A percentile compares a stretch with the other conserved stretches of the same genome.
Conservation (phyloP, 495 filamentous ascomycete genomes). For the Annulohypoxylon bovei region DNA sequence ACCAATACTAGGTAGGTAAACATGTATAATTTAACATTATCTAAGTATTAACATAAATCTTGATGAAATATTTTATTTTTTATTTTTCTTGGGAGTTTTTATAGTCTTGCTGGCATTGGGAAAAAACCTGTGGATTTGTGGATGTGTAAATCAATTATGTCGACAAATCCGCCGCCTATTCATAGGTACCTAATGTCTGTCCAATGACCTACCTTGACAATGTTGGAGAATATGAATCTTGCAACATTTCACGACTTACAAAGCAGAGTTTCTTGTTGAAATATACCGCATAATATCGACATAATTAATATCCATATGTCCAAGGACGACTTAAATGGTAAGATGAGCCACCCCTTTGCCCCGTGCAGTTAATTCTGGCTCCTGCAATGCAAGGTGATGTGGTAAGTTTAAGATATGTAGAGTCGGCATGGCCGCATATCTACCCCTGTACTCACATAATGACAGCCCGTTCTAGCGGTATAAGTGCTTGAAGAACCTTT, state of each 20-base stretch:
- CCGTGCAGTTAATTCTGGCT: not conserved
- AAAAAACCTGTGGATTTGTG: not conserved
- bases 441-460: not conserved
- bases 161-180: not conserved
- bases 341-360: not conserved
- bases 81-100: no score
- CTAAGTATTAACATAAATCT: no score
- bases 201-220: no score
- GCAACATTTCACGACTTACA: no score
- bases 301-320: no score
- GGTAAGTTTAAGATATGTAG: not conserved
- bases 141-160: not conserved
- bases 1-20: not conserved
- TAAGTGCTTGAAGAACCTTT: not conserved
- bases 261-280: no score
- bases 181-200: not conserved
- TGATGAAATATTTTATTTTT: no score
- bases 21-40: no score
- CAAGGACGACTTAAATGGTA: no score
- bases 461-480: not conserved
- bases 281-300: not conserved
- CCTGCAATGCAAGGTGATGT: conserved; percentile 11
- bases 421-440: not conserved
- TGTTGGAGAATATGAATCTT: no score
- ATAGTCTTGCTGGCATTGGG: no score